Evolutionary conservation across 805 yeast species (phyloP).

Genomic region (Wickerhamiella siamensis): DNA sequence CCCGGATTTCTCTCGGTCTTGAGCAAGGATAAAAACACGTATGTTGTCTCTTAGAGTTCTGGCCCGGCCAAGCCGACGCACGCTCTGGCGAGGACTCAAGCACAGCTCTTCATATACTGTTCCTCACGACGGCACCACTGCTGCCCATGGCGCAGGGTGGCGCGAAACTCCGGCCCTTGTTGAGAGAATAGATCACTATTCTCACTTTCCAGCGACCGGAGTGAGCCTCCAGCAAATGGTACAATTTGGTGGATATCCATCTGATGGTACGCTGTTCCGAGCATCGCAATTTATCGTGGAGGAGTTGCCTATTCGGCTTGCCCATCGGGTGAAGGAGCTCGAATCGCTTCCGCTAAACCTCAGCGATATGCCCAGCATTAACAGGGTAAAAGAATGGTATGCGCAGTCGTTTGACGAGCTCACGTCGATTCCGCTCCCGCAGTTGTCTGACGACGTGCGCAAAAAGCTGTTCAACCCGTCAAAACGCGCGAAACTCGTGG

Average conservation of each 20-base stretch:
- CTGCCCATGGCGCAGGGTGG: slow-evolving; percentile 2
- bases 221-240: slow-evolving; percentile 82
- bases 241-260: slow-evolving; percentile 69
- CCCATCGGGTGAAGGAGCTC: slow-evolving; percentile 72
- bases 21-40: background rate
- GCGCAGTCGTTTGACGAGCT: slow-evolving; percentile 76
- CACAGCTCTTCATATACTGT: background rate
- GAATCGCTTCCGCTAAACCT: slow-evolving; percentile 69
- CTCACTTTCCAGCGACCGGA: slow-evolving; percentile 67
- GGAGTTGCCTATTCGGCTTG: slow-evolving; percentile 75
- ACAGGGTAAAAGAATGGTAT: slow-evolving; percentile 74
- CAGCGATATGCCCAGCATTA: slow-evolving; percentile 57
- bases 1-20: background rate
- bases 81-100: background rate
- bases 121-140: background rate
- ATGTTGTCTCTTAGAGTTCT: background rate
- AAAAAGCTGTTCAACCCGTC: slow-evolving; percentile 18
- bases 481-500: slow-evolving; percentile 9
- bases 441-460: slow-evolving; percentile 29
- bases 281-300: slow-evolving; percentile 77
- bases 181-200: slow-evolving; percentile 46
- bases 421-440: slow-evolving; percentile 47
- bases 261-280: slow-evolving; percentile 62
- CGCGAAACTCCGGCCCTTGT: slow-evolving; percentile 29
- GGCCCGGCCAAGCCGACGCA: background rate